These are phyloP conservation scores for Saxophila tyrrhenica DNA, from an alignment of 495 filamentous ascomycete species.

Conservation along the genomic window DNA sequence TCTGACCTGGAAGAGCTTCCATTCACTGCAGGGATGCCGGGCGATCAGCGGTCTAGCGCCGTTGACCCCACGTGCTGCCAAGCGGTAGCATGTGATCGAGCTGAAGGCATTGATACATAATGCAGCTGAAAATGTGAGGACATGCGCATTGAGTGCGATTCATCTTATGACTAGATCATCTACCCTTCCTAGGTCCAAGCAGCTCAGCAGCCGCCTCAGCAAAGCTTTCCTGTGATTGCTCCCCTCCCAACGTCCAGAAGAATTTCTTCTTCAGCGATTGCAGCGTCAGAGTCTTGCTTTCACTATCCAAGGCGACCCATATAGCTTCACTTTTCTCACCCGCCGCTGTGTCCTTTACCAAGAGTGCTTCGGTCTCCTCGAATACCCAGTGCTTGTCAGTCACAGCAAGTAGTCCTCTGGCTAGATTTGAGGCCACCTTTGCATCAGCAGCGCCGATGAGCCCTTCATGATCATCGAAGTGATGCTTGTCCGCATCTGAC, in stretches of 20 bases:
- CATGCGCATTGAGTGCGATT: no score
- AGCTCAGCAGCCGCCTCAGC: not conserved
- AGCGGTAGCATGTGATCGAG: no score
- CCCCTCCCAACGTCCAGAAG: not conserved
- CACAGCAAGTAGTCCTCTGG: not conserved
- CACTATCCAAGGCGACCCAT: constrained; percentile 11
- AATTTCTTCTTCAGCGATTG: constrained; percentile 6
- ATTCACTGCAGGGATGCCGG: no score
- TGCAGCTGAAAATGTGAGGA: no score
- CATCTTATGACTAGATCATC: not conserved
- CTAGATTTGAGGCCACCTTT: constrained; percentile 1
- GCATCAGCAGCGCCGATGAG: not conserved
- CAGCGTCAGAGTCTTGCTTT: not conserved
- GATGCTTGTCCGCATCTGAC: not conserved
- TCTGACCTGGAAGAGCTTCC: no score
- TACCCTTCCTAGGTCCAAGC: not conserved
- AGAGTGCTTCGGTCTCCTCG: constrained; percentile 6
- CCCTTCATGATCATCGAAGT: constrained; percentile 6
- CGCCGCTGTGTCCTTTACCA: not conserved
- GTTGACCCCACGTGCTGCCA: no score
- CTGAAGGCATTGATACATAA: no score
- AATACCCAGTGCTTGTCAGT: constrained; percentile 7
- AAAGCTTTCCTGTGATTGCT: not conserved
- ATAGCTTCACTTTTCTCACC: not conserved
- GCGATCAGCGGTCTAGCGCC: no score